A percentile compares a stretch with the other conserved stretches of the same genome.
Conservation (phyloP, 139 green algal species). For the Chlorella sp. region DNA sequence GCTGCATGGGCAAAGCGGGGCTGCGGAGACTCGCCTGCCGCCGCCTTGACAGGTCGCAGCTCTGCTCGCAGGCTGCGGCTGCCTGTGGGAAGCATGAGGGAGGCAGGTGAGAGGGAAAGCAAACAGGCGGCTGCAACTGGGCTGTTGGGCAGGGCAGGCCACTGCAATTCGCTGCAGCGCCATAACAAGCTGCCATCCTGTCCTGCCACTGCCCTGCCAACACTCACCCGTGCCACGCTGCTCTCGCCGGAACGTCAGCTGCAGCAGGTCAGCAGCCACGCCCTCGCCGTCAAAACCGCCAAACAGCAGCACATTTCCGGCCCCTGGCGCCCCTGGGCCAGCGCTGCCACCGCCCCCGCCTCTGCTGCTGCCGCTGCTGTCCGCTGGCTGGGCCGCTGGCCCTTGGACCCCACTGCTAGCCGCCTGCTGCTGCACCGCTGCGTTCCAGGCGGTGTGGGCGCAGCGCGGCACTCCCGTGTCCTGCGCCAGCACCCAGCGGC, state of each 20-base stretch:
- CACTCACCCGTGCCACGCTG: slow-evolving; percentile 27
- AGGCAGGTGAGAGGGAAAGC: not conserved
- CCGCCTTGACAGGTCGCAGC: slow-evolving; percentile 40
- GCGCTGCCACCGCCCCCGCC: not conserved
- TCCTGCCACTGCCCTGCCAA: not conserved
- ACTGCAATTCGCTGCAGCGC: no score
- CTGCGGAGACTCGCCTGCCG: slow-evolving; percentile 37
- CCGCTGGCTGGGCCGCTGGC: not conserved
- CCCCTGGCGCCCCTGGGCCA: not conserved
- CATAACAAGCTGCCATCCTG: no score
- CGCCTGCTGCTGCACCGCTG: not conserved
- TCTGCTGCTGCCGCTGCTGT: not conserved
- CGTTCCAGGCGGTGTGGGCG: slow-evolving; percentile 51
- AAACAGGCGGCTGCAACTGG: not conserved
- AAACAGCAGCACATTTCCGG: slow-evolving; percentile 55
- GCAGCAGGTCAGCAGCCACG: slow-evolving; percentile 62
- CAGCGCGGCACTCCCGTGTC: slow-evolving; percentile 63
- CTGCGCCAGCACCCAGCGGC: slow-evolving; percentile 56
- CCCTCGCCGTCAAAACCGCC: slow-evolving; percentile 63
- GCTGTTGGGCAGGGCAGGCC: no score
- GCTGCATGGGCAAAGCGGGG: slow-evolving; percentile 60
- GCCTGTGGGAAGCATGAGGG: slow-evolving; percentile 7
- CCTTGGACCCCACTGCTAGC: slow-evolving; percentile 20
- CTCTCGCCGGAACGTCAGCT: slow-evolving; percentile 41
- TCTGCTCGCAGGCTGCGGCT: slow-evolving; percentile 15